These are phyloP conservation scores for Phytophthora vignae DNA, from an alignment of 352 stramenopile genomes.

Conservation along the genomic window DNA sequence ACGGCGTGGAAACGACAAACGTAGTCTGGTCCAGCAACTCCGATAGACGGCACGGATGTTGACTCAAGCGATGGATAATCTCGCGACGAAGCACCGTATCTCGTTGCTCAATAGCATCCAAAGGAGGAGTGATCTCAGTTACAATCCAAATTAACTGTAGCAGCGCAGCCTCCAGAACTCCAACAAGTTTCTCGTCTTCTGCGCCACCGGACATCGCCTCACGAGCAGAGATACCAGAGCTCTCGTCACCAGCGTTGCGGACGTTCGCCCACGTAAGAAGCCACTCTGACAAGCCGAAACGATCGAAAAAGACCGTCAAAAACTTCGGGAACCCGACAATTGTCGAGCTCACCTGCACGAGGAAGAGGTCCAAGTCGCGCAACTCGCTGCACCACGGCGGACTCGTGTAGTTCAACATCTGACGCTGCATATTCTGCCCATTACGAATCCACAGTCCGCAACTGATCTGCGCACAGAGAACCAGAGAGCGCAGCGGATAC, in stretches of 20 bases:
- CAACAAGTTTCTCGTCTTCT: constrained; percentile 70
- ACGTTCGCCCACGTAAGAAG: constrained; percentile 68
- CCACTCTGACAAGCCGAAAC: constrained; percentile 82
- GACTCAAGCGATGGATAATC: constrained; percentile 86
- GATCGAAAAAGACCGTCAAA: constrained; percentile 83
- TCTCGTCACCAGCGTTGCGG: constrained; percentile 45
- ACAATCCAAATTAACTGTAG: constrained; percentile 88
- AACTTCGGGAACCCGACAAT: constrained; percentile 76
- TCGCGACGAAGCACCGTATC: constrained; percentile 84
- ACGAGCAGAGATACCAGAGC: constrained; percentile 50
- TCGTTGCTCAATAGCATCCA: constrained; percentile 63
- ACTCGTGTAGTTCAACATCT: constrained; percentile 84
- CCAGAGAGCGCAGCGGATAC: constrained; percentile 77
- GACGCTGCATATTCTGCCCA: constrained; percentile 83
- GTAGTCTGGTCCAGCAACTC: constrained; percentile 84
- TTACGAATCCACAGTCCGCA: constrained; percentile 88
- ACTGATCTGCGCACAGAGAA: constrained; percentile 81
- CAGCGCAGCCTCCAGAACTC: constrained; percentile 80
- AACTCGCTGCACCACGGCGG: constrained; percentile 76
- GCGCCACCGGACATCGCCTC: constrained; percentile 24
- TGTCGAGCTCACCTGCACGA: constrained; percentile 71
- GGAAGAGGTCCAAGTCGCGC: constrained; percentile 77
- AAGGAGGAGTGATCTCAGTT: constrained; percentile 81
- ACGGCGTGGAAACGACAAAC: constrained; percentile 77
- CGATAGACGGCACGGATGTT: constrained; percentile 76